Conservation (phyloP, 106 monocot species). For the Allium cepa region DNA sequence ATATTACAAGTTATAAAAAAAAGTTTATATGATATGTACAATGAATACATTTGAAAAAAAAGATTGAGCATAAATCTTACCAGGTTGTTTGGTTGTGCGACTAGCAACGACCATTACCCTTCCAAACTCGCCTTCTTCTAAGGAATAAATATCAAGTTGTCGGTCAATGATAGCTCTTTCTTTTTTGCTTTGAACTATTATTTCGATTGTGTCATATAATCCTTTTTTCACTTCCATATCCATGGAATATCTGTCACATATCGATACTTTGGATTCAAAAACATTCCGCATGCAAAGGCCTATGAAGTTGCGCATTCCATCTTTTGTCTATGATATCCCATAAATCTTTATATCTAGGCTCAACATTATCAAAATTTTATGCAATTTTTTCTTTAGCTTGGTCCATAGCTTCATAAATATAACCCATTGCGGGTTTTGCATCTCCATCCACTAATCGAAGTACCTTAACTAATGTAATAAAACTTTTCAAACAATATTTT, state of each 20-base stretch:
- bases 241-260: background rate
- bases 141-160: too few relatives aligned
- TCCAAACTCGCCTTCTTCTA: too few relatives aligned
- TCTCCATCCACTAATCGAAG: background rate
- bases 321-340: background rate
- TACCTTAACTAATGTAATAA: background rate
- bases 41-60: too few relatives aligned
- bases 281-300: background rate
- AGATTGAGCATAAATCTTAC: too few relatives aligned
- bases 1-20: too few relatives aligned
- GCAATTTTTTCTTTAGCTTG: background rate
- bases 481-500: background rate
- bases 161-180: too few relatives aligned
- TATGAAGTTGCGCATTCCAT: background rate
- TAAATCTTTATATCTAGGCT: background rate
- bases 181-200: too few relatives aligned
- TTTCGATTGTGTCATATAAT: too few relatives aligned
- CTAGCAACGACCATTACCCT: too few relatives aligned
- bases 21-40: too few relatives aligned
- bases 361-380: background rate
- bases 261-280: background rate
- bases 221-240: too few relatives aligned
- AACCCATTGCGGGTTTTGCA: background rate
- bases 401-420: conserved; percentile 2
- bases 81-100: too few relatives aligned